Base-by-base conservation (phyloP, 1,284 basidiomycete species). In the Tilletia walkeri region DNA sequence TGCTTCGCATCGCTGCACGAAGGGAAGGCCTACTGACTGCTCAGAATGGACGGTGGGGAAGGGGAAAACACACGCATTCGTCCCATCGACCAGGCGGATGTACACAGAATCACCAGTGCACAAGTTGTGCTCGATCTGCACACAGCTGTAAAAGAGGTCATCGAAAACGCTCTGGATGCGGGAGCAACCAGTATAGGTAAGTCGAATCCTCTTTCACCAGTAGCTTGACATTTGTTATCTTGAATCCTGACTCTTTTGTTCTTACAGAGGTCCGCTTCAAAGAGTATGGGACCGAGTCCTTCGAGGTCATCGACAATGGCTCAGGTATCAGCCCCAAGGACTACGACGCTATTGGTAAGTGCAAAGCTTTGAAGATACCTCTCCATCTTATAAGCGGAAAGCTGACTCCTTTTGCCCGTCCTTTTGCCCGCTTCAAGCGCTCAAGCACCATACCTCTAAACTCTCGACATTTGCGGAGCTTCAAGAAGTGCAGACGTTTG, bases 371-470 rank as follows among this genome's bases (percentile, higher is more conserved):
- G 41, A 45, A 7, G 6, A 9, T 45, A 45, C 41, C 9, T 14
- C 9, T 45, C 41, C 14, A 7, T 45, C 41, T 45, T 7, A 9
- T 7, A 45, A 45, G 9, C 41, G 41, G 24, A 30, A 30, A 30
- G 24, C 24, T 30, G 24, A 30, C 24, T 45, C 41, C 41, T 45
- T 45, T 14, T 14, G 41, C 41, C 14, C 41, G 24, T 45, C 41
- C 41, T 45, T 45, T 14, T 14, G 41, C 41, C 14, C 41, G 24
- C 24, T 30, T 45, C 6, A 75, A 92, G 94, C 89, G 1, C 86
- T 95, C 70, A 97, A 96, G 82, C 93, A 98, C 79, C 89, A 95
- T 82, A 99, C 95, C 0, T 97, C 95, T 16, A 99, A 99, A 83
- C 87, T 99, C 0, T 85, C 89, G 0, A 88, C 89, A 1, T 93